Base-by-base conservation (phyloP, 129 eudicot species). In the Artemisia annua region DNA sequence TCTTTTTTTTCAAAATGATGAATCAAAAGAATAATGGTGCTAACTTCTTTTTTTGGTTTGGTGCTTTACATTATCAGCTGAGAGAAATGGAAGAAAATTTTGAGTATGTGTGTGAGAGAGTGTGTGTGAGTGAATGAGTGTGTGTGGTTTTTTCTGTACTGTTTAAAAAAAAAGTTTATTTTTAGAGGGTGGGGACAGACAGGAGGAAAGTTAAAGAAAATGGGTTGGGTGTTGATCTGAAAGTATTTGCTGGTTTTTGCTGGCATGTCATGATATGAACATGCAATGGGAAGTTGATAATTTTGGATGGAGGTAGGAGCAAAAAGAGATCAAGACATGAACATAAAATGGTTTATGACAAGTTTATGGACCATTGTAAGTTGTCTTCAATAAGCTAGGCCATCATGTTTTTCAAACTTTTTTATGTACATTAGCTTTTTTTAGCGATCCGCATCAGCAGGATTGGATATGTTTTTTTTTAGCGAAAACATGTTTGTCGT, bases 11-110 rank as follows among this genome's bases (percentile, higher is more conserved):
- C 22, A 75, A 32, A 64, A 49, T 63, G 22, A 24, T 70, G 80
- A 77, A 76, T 63, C 55, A 75, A 61, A 64, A 73, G n/a, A 39
- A 30, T 39, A 35, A 28, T 28, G 75, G 71, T 6, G 48, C 7
- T n/a, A 77, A 66, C 63, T 74, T 67, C 73, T 71, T 7, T 39
- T 39, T 39, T 39, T 39, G 46, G 46, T 39, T 22, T 8, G 77
- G 20, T 74, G 67, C 12, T 82, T 91, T 85, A 92, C 96, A 92
- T 88, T 79, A 88, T 88, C 92, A 79, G 39, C 16, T 48, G 79
- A 69, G 67, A 67, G 70, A 59, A 52, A 67, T 19, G 75, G 43
- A 26, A 63, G 44, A 39, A 19, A 54, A n/a, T n/a, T 43, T 52
- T 74, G 54, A 54, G 75, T 32, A 70, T n/a, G 70, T 24, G 74